Evolutionary conservation across 78 protist species (phyloP).

Genomic region (Dictyostelium brefeldianum): DNA sequence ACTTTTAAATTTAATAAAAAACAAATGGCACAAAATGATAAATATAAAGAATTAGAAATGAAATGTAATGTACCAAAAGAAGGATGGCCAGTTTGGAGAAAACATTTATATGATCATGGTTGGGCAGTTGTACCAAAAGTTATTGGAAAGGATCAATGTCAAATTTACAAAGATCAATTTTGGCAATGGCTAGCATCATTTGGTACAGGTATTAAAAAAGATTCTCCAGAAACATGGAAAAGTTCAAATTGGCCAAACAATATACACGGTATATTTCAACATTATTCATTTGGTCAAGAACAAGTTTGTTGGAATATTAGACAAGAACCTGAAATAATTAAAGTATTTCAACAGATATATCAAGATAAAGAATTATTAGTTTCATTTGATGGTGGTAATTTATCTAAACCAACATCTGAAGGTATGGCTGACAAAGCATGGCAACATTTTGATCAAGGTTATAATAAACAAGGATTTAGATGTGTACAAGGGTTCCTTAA

Average conservation of each 20-base stretch:
- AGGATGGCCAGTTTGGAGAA: slow-evolving; percentile 67
- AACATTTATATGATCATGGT: slow-evolving; percentile 49
- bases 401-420: slow-evolving; percentile 20
- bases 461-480: neutral
- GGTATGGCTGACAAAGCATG: neutral
- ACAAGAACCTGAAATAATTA: slow-evolving; percentile 32
- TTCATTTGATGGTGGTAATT: slow-evolving; percentile 67
- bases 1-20: neutral
- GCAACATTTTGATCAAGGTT: slow-evolving; percentile 66
- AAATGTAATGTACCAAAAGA: slow-evolving; percentile 42
- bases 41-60: neutral
- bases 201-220: slow-evolving; percentile 11
- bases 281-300: slow-evolving; percentile 33
- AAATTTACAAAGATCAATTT: slow-evolving; percentile 18
- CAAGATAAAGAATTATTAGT: slow-evolving; percentile 33
- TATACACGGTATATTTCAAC: slow-evolving; percentile 53
- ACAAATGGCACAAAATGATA: neutral
- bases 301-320: slow-evolving; percentile 68
- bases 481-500: slow-evolving; percentile 51
- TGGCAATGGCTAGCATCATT: slow-evolving; percentile 54
- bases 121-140: slow-evolving; percentile 63
- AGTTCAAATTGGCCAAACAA: slow-evolving; percentile 3
- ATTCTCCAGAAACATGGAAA: slow-evolving; percentile 27
- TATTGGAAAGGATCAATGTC: neutral
- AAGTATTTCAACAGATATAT: slow-evolving; percentile 31